phyloP scores from a whole-genome alignment of 179 eudicot species.

The Carnegiea gigantea region DNA sequence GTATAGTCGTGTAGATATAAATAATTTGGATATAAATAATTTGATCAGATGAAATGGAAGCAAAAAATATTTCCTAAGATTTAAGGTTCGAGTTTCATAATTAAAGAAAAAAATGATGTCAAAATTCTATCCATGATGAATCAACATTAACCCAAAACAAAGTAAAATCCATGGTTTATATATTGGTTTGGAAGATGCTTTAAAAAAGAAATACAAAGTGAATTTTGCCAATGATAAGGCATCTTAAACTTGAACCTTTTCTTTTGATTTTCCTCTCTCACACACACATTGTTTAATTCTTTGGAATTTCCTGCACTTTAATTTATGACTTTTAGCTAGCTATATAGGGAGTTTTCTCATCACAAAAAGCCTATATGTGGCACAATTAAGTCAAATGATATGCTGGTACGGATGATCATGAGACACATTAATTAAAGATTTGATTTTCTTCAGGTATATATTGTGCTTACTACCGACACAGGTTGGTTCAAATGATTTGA shows the following conservation, averaged over 20 bases:
- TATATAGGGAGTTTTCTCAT: conserved; percentile 16
- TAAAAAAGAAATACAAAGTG: not conserved
- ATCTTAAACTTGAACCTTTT: conserved; percentile 11
- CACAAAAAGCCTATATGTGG: conserved; percentile 16
- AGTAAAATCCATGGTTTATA: not conserved
- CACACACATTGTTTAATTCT: conserved; percentile 1
- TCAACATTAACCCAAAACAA: not conserved
- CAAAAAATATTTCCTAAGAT: too few species aligned
- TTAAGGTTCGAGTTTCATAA: too few species aligned
- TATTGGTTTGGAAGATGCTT: conserved; percentile 2
- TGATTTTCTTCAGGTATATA: not conserved
- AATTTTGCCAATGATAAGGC: conserved; percentile 25
- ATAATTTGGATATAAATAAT: too few species aligned
- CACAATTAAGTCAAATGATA: conserved; percentile 25
- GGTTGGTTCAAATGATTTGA: too few species aligned
- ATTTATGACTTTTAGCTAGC: not conserved
- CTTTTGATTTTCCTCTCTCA: not conserved
- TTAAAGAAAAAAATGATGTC: too few species aligned
- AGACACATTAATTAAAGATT: conserved; percentile 12
- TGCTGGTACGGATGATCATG: conserved; percentile 23
- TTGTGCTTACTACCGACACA: too few species aligned
- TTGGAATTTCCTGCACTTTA: conserved; percentile 3
- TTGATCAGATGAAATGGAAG: too few species aligned
- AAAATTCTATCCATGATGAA: not conserved
- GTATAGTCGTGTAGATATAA: too few species aligned